phyloP scores from a whole-genome alignment of 2,329 filamentous ascomycete species.

The Beauveria rudraprayagi region DNA sequence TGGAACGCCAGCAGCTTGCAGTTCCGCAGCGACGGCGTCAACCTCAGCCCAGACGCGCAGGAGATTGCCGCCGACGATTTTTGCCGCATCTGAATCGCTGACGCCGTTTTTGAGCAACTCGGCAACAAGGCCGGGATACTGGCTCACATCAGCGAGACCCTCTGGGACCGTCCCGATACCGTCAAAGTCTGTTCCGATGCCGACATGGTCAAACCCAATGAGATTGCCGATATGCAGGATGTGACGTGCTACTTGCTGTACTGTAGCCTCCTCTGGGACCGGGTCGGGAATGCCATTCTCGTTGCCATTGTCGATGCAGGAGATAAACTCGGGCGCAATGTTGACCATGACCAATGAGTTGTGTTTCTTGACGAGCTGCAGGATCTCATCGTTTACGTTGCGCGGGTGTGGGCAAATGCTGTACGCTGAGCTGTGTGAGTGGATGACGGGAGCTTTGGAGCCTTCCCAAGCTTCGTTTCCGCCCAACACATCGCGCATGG shows the following conservation, averaged over 20 bases:
- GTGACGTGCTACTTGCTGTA: slow-evolving; percentile 72
- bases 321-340: slow-evolving; percentile 75
- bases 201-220: slow-evolving; percentile 83
- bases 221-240: slow-evolving; percentile 73
- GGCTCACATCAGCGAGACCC: slow-evolving; percentile 78
- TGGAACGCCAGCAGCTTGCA: slow-evolving; percentile 52
- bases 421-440: slow-evolving; percentile 78
- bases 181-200: slow-evolving; percentile 85
- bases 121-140: slow-evolving; percentile 70
- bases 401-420: slow-evolving; percentile 78
- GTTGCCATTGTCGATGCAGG: slow-evolving; percentile 54
- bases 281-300: slow-evolving; percentile 59
- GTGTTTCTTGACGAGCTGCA: slow-evolving; percentile 65
- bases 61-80: slow-evolving; percentile 72
- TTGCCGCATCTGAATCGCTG: slow-evolving; percentile 62
- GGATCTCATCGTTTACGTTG: slow-evolving; percentile 80
- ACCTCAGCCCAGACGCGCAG: slow-evolving; percentile 77
- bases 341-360: slow-evolving; percentile 86
- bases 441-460: slow-evolving; percentile 76
- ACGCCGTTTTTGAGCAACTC: slow-evolving; percentile 68
- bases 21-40: slow-evolving; percentile 58
- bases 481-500: slow-evolving; percentile 75
- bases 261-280: slow-evolving; percentile 60
- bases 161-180: slow-evolving; percentile 58
- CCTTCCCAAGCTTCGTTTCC: slow-evolving; percentile 57